These are phyloP conservation scores for Microcos paniculata DNA, from an alignment of 345 rosid species.

Conservation along the genomic window DNA sequence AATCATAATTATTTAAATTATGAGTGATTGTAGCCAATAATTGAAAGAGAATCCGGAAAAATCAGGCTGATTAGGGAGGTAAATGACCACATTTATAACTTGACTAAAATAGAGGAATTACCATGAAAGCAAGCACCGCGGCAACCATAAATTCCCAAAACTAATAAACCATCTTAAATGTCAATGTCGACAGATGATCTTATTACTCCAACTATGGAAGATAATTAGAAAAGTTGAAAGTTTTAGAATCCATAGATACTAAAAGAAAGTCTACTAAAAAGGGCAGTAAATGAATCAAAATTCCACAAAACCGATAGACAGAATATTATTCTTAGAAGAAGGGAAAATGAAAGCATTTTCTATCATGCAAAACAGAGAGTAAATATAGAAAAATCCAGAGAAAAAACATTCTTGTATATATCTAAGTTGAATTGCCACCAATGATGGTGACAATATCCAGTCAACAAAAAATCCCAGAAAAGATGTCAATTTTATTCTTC, in stretches of 20 bases:
- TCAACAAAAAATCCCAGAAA: background rate
- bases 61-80: background rate
- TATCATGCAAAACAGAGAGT: background rate
- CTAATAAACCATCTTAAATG: constrained; percentile 13
- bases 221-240: background rate
- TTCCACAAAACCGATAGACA: background rate
- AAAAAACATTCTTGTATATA: background rate
- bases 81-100: background rate
- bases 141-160: background rate
- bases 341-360: background rate
- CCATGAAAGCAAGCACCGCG: constrained; percentile 7
- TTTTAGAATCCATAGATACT: constrained; percentile 24
- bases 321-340: background rate
- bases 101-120: background rate
- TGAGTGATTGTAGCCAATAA: constrained; percentile 1
- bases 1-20: background rate
- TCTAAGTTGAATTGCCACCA: constrained; percentile 18
- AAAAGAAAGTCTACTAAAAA: constrained; percentile 6
- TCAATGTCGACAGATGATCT: constrained; percentile 2
- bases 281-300: background rate
- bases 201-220: constrained; percentile 14
- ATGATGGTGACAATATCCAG: constrained; percentile 1
- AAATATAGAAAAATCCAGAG: background rate
- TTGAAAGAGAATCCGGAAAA: background rate
- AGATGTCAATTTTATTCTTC: background rate